A percentile compares a stretch with the other conserved stretches of the same genome.
phyloP scores from a whole-genome alignment of 768 basidiomycete species.

The Mycena galericulata region DNA sequence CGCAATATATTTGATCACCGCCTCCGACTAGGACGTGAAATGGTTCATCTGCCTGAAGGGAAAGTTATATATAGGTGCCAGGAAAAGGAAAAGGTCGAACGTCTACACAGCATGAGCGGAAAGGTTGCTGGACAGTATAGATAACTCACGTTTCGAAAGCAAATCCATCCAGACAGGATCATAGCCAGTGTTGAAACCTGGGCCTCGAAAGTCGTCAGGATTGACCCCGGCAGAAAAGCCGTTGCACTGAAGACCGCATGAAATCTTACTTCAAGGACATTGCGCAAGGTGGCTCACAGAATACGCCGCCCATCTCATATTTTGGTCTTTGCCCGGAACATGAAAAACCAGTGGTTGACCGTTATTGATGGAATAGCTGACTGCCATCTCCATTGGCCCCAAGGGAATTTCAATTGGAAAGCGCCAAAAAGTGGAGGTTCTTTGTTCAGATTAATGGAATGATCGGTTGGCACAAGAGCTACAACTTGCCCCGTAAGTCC shows the following conservation, averaged over 20 bases:
- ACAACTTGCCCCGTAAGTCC: slow-evolving; percentile 64
- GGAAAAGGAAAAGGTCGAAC: background rate
- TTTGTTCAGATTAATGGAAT: slow-evolving; percentile 41
- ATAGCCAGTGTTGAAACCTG: slow-evolving; percentile 83
- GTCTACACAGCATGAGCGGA: too few relatives aligned
- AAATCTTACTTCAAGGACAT: background rate
- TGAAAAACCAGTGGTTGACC: slow-evolving; percentile 77
- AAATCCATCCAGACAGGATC: slow-evolving; percentile 96
- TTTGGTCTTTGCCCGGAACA: slow-evolving; percentile 83
- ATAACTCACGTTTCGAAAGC: slow-evolving; percentile 86
- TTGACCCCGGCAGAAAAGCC: slow-evolving; percentile 93
- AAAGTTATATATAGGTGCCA: background rate
- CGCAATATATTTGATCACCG: slow-evolving; percentile 93
- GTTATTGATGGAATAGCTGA: slow-evolving; percentile 86
- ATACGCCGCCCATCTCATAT: slow-evolving; percentile 93
- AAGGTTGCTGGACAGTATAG: too few relatives aligned
- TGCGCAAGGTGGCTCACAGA: slow-evolving; percentile 63
- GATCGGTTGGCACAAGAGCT: slow-evolving; percentile 2
- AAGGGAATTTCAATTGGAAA: slow-evolving; percentile 90
- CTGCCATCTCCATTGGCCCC: slow-evolving; percentile 73
- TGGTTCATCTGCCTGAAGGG: slow-evolving; percentile 61
- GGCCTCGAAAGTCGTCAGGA: slow-evolving; percentile 85
- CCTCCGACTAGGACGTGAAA: slow-evolving; percentile 96
- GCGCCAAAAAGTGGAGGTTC: slow-evolving; percentile 94
- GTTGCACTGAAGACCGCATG: slow-evolving; percentile 69